phyloP scores from a whole-genome alignment of 2,329 filamentous ascomycete genomes.

The Aspergillus sojae region DNA sequence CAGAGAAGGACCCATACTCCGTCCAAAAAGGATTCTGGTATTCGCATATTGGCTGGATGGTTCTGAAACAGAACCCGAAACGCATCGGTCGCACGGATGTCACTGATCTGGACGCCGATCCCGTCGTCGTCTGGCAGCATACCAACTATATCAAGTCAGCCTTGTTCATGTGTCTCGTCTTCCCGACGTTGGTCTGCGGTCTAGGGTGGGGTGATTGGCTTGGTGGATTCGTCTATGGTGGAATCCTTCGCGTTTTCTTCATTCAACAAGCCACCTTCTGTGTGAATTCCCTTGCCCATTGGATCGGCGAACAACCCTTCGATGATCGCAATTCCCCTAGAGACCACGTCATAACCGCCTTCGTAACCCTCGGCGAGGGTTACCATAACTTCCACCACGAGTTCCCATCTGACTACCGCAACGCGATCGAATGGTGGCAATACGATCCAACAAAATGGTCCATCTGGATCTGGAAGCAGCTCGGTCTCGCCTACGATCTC shows the following conservation, averaged over 20 bases:
- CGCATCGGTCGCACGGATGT: constrained; percentile 81
- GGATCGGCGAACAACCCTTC: constrained; percentile 84
- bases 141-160: constrained; percentile 77
- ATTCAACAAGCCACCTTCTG: constrained; percentile 89
- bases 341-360: constrained; percentile 78
- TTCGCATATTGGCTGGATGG: constrained; percentile 59
- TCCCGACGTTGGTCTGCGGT: constrained; percentile 73
- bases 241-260: constrained; percentile 79
- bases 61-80: constrained; percentile 86
- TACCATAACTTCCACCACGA: constrained; percentile 77
- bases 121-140: constrained; percentile 82
- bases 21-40: constrained; percentile 81
- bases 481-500: constrained; percentile 78
- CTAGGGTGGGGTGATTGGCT: constrained; percentile 74
- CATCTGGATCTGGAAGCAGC: constrained; percentile 77
- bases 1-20: constrained; percentile 84
- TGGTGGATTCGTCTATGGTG: constrained; percentile 78
- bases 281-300: constrained; percentile 85
- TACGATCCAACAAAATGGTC: constrained; percentile 87
- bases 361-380: constrained; percentile 80
- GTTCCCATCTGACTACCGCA: constrained; percentile 68
- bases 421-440: constrained; percentile 82
- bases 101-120: constrained; percentile 79
- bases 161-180: constrained; percentile 67
- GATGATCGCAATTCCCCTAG: constrained; percentile 84